Percentiles rank a stretch among this genome's conserved stretches.
Evolutionary conservation across 192 early-diverging fungal genomes (phyloP).

Genomic region (Backusella psychrophila): DNA sequence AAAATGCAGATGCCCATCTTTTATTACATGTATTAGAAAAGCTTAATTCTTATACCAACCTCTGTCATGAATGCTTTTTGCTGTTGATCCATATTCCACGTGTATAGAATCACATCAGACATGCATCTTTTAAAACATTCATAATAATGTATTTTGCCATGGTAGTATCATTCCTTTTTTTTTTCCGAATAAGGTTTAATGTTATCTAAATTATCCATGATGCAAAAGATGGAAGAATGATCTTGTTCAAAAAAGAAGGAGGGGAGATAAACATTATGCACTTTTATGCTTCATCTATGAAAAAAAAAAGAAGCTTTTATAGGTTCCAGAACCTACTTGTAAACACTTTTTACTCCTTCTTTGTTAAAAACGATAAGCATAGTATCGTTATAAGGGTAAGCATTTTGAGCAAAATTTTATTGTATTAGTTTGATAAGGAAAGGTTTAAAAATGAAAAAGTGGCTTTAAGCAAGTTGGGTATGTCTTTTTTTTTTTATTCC

Average conservation of each 20-base stretch:
- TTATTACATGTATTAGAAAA: neutral
- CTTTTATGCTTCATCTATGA: too few species aligned
- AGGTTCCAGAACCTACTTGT: too few species aligned
- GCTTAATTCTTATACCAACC: neutral
- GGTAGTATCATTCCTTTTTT: neutral
- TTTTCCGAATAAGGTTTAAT: neutral
- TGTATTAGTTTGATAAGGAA: too few species aligned
- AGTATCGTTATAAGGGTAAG: too few species aligned
- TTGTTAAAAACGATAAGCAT: too few species aligned
- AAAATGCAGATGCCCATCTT: neutral
- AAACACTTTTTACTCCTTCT: too few species aligned
- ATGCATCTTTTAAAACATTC: neutral
- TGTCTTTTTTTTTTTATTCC: neutral
- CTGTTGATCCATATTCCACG: neutral
- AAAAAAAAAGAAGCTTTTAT: too few species aligned
- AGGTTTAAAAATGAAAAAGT: too few species aligned
- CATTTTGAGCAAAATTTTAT: too few species aligned
- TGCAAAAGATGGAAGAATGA: neutral
- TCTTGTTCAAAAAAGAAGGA: too few species aligned
- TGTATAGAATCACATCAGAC: neutral
- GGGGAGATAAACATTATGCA: too few species aligned
- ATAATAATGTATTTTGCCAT: neutral
- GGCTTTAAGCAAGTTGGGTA: neutral
- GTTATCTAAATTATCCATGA: neutral
- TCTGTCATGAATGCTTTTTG: neutral